Base-by-base conservation (phyloP, 441 rosid species). In the Melastoma candidum region DNA sequence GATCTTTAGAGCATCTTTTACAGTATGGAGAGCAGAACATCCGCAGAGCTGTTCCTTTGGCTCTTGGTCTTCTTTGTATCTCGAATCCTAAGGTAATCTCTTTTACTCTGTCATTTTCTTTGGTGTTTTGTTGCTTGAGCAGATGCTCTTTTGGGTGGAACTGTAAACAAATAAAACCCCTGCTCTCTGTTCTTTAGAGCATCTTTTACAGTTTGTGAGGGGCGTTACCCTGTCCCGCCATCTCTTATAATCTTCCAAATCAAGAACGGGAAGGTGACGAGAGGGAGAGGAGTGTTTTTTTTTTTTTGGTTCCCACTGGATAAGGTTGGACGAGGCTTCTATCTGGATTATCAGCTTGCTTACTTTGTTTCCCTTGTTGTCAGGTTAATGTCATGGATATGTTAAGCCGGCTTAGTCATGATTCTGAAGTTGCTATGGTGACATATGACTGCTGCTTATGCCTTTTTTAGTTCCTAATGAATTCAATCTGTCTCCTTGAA, bases 341-440 rank as follows among this genome's bases (percentile, higher is more conserved):
- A 45, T 51, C 52, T 32, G 48, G 14, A 26, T 26, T 12, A 27
- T 46, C 47, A 9, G 52, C 29, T 14, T n/a, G 22, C 11, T 44
- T 32, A 9, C 48, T 57, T 29, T 29, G 10, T 47, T 53, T 53
- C 5, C 12, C 61, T 39, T 53, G 54, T 59, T 48, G 52, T 41
- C 74, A 92, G 98, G 94, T 88, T 55, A 88, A 76, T 78, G 95
- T 92, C 14, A 85, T 88, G 89, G 97, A 92, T 71, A 88, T 92
- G 11, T 68, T 92, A 69, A 88, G 97, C 74, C 80, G 98, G 65
- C 87, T 92, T 24, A 92, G 95, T 81, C 97, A 85, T 69, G 98
- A 92, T 70, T 78, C 95, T 24, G 95, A 88, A 79, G 98, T 92
- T 64, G 92, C 95, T 48, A 85, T 84, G 94, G 98, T 88, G 61